phyloP scores from a whole-genome alignment of 768 basidiomycete genomes.

The Phaeotremella skinneri region DNA sequence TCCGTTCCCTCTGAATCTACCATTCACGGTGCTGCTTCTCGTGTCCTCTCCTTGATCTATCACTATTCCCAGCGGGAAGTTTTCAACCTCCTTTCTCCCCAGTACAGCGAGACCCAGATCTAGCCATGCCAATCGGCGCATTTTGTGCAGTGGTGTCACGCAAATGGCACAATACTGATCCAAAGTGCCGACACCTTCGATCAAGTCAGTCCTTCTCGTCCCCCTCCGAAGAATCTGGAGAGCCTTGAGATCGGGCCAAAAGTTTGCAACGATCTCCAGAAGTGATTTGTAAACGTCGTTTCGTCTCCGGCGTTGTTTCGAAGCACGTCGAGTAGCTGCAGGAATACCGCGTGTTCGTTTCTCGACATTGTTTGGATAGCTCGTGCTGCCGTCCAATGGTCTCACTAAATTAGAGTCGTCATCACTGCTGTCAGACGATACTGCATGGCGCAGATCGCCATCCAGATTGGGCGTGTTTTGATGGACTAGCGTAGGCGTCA shows the following conservation, averaged over 20 bases:
- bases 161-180: conserved; percentile 10
- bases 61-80: conserved; percentile 9
- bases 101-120: conserved; percentile 17
- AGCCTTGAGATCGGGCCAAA: conserved; percentile 10
- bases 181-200: neutral
- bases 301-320: too few relatives aligned
- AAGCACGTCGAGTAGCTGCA: too few relatives aligned
- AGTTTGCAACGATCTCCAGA: neutral
- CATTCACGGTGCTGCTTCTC: too few relatives aligned
- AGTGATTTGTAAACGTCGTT: conserved; percentile 8
- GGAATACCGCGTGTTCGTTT: too few relatives aligned
- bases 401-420: too few relatives aligned
- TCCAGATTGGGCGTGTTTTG: too few relatives aligned
- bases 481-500: too few relatives aligned
- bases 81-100: conserved; percentile 7
- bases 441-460: too few relatives aligned
- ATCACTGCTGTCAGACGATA: too few relatives aligned
- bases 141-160: conserved; percentile 4
- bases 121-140: conserved; percentile 9
- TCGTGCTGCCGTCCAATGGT: too few relatives aligned
- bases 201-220: conserved; percentile 5
- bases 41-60: neutral
- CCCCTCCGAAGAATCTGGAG: conserved; percentile 11
- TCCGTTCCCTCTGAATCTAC: too few relatives aligned
- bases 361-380: too few relatives aligned